Evolutionary conservation across 139 green algal genomes (phyloP).

Genomic region (Haematococcus lacustris): DNA sequence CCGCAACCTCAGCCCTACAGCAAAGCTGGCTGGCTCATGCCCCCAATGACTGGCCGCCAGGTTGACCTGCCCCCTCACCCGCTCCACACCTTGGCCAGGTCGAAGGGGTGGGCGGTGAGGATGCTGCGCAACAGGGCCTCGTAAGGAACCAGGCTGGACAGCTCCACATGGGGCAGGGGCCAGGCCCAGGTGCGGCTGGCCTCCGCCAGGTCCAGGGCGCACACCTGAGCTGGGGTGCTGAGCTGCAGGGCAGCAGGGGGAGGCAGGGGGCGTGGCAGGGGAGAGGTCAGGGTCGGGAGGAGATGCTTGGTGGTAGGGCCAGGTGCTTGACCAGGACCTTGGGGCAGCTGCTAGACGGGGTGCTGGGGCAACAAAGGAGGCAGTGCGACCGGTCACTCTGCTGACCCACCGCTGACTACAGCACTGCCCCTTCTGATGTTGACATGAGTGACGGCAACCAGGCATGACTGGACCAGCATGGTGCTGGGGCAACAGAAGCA

Average conservation of each 20-base stretch:
- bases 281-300: background rate
- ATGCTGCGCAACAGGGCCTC: slow-evolving; percentile 28
- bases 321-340: too few species aligned
- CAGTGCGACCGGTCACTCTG: too few species aligned
- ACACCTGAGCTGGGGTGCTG: background rate
- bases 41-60: background rate
- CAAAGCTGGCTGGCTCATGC: background rate
- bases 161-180: slow-evolving; percentile 25
- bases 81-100: slow-evolving; percentile 11
- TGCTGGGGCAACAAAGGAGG: too few species aligned
- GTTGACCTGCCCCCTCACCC: too few species aligned
- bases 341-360: too few species aligned
- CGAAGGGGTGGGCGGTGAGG: slow-evolving; percentile 28
- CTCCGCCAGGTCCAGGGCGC: background rate
- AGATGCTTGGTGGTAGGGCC: too few species aligned
- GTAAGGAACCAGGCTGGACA: slow-evolving; percentile 25
- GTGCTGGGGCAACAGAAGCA: too few species aligned
- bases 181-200: slow-evolving; percentile 18
- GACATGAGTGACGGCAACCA: too few species aligned
- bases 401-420: too few species aligned
- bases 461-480: too few species aligned
- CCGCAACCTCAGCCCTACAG: background rate
- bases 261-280: background rate
- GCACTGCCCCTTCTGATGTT: too few species aligned
- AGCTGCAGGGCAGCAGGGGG: background rate